Evolutionary conservation across 139 green algal species (phyloP), one percentile per base, ranked within the genome.

Genomic region (Tetradesmus obliquus): DNA sequence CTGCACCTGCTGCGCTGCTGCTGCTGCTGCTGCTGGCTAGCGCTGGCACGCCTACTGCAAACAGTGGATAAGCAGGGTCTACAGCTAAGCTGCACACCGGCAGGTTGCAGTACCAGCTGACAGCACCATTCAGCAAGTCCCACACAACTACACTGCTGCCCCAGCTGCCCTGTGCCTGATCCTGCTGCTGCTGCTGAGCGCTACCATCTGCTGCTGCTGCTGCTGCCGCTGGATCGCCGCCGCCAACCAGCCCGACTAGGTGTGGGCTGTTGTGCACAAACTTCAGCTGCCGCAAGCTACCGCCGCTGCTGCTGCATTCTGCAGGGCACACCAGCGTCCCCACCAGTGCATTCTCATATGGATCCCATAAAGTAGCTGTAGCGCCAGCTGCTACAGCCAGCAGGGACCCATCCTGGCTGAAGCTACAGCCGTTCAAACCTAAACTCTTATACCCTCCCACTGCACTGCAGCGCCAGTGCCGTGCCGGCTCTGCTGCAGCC

Each of bases 321-420:
- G 76, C 8, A 19, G 79, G 93, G 32, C 88, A 83, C 79, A 94
- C 91, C 90, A 98, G 91, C 85, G 88, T 85, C 22, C 88, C 92
- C 10, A 96, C 55, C 10, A 97, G 92, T 17, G 79, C 80, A 72
- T 88, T 94, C 20, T 58, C 88, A 5, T 89, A 45, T 0, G 95
- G 88, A 55, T 98, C 94, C 97, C 97, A 98, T 55, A 98, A 90
- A 9, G 95, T 96, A 53, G 97, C 93, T 17, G 32, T 51, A 17
- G 87, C 89, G 5, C 83, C 24, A 20, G 86, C 51, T 55, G 92
- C 95, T n/a, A 97, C 90, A 3, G 96, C 97, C n/a, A 98, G 88
- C 82, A 98, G 72, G 17, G 90, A 95, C 22, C 97, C 97, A 85
- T 98, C 97, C 12, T 66, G 55, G 87, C 94, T 97, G 94, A 98